Percentiles rank a stretch among this genome's conserved stretches.
Evolutionary conservation across 345 rosid genomes (phyloP).

Genomic region (Syzygium aromaticum): DNA sequence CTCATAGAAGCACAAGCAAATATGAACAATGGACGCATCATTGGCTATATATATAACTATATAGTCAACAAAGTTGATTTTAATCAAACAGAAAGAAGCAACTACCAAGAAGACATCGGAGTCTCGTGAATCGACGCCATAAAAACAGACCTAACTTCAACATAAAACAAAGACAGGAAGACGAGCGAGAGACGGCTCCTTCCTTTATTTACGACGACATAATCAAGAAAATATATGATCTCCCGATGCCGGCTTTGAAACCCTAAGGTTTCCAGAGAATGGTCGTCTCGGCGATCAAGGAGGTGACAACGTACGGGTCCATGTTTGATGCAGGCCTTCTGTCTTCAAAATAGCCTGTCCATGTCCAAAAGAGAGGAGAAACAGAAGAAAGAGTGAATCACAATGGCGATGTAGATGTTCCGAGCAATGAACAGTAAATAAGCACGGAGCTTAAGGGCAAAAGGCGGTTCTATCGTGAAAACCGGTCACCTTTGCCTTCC

Average conservation of each 20-base stretch:
- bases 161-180: neutral
- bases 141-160: neutral
- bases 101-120: neutral
- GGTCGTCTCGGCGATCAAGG: constrained; percentile 82
- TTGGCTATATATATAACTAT: neutral
- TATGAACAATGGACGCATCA: neutral
- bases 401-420: no score
- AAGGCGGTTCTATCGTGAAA: neutral
- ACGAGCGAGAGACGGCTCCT: neutral
- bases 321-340: constrained; percentile 89
- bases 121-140: neutral
- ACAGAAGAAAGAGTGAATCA: no score
- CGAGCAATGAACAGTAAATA: neutral
- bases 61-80: neutral
- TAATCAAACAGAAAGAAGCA: neutral
- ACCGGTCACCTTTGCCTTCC: constrained; percentile 38
- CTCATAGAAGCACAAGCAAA: neutral
- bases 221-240: neutral
- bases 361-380: neutral
- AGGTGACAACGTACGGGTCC: constrained; percentile 83
- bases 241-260: neutral
- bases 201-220: neutral
- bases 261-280: constrained; percentile 48
- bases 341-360: constrained; percentile 70
- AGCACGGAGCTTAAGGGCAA: neutral